Conservation (phyloP, 1,139 yeast species). For the Pneumocystis jirovecii region DNA sequence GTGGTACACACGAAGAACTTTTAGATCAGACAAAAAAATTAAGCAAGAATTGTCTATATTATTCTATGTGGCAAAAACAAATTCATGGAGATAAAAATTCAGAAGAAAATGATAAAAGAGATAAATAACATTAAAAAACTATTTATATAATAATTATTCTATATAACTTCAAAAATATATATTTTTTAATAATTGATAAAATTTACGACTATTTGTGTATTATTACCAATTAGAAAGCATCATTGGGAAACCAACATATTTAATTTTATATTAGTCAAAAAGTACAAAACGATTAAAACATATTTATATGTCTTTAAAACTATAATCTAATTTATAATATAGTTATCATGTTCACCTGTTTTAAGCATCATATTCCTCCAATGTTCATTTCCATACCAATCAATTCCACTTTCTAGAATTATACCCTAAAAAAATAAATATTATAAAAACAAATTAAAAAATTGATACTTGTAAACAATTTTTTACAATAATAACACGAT, state of each 20-base stretch:
- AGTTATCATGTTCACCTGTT: background rate
- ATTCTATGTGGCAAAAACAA: constrained; percentile 80
- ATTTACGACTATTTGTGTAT: background rate
- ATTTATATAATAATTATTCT: background rate
- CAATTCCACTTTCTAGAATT: background rate
- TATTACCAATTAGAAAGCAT: background rate
- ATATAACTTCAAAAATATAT: background rate
- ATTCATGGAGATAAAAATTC: constrained; percentile 8
- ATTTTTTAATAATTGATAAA: background rate
- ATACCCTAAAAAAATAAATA: background rate
- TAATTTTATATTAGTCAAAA: background rate
- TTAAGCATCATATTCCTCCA: background rate
- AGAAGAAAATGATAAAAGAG: background rate
- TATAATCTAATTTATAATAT: background rate
- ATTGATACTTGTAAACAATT: background rate
- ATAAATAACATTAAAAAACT: background rate
- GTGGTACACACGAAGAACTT: constrained; percentile 20
- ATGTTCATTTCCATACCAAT: background rate
- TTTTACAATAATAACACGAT: background rate
- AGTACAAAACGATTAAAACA: background rate
- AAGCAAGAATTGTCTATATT: constrained; percentile 36
- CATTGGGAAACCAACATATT: background rate
- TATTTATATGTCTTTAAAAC: background rate
- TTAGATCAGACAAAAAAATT: background rate
- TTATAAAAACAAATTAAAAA: background rate